Evolutionary conservation across 192 early-diverging fungal genomes (phyloP).

Genomic region (Coemansia sp.): DNA sequence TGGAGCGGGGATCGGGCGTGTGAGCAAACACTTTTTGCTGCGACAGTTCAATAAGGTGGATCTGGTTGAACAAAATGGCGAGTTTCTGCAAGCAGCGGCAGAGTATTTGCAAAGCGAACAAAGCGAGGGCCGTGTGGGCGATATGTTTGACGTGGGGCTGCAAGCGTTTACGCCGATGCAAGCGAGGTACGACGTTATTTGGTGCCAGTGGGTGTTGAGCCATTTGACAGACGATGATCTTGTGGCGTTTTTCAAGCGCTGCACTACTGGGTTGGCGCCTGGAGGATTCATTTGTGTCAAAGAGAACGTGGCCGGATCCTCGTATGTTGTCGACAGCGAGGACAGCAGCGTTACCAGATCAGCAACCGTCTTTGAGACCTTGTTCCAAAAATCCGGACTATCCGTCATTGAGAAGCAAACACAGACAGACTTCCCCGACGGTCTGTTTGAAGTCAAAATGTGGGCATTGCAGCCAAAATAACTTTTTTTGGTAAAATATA

Average conservation of each 20-base stretch:
- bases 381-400: conserved; percentile 66
- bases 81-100: conserved; percentile 74
- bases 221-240: conserved; percentile 92
- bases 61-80: conserved; percentile 80
- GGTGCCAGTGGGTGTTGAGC: conserved; percentile 97
- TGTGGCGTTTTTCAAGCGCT: conserved; percentile 76
- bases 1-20: conserved; percentile 94
- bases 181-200: conserved; percentile 86
- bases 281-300: conserved; percentile 84
- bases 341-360: conserved; percentile 77
- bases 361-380: conserved; percentile 46
- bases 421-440: conserved; percentile 70
- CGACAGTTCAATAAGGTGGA: conserved; percentile 83
- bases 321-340: conserved; percentile 72
- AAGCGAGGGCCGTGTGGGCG: conserved; percentile 57
- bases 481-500: conserved; percentile 1
- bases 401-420: conserved; percentile 60
- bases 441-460: conserved; percentile 71
- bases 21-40: conserved; percentile 82
- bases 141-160: conserved; percentile 74
- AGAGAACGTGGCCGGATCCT: conserved; percentile 75
- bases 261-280: conserved; percentile 65
- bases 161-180: conserved; percentile 75
- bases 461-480: conserved; percentile 45
- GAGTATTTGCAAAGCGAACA: conserved; percentile 64